Evolutionary conservation across 2,329 filamentous ascomycete genomes (phyloP).

Genomic region (Microsporum ferrugineum): DNA sequence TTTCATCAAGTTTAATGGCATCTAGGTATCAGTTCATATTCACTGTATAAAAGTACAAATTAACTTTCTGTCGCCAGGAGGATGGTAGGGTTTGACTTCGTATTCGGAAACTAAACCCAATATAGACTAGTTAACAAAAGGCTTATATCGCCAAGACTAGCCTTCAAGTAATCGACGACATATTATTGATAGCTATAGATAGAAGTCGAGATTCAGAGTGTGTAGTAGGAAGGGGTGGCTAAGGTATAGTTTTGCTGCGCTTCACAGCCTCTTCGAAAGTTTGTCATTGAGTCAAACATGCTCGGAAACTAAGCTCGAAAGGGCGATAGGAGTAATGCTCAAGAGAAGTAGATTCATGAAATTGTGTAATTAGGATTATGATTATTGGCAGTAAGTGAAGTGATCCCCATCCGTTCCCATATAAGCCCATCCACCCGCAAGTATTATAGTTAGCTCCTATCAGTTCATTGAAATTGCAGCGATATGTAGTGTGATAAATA

Average conservation of each 20-base stretch:
- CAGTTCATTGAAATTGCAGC: not conserved
- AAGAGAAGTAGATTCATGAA: not conserved
- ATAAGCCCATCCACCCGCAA: not conserved
- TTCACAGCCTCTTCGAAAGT: not conserved
- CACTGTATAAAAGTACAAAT: not conserved
- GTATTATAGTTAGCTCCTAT: constrained; percentile 1
- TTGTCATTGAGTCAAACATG: not conserved
- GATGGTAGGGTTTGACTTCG: constrained; percentile 1
- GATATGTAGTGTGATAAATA: not conserved
- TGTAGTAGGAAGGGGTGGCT: not conserved
- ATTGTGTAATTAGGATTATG: not conserved
- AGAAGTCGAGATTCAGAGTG: not conserved
- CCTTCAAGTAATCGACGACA: not conserved
- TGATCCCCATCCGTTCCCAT: not conserved
- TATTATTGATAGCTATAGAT: not conserved
- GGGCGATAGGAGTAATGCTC: not conserved
- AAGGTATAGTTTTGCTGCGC: not conserved
- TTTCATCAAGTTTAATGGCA: not conserved
- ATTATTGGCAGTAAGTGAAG: not conserved
- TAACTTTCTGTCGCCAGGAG: not conserved
- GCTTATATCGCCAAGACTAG: not conserved
- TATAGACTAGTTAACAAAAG: not conserved
- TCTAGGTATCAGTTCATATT: not conserved
- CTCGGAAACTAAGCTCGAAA: not conserved
- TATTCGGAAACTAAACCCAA: constrained; percentile 12